Conservation (phyloP, 2,329 filamentous ascomycete species). For the Hymenoscyphus linearis region DNA sequence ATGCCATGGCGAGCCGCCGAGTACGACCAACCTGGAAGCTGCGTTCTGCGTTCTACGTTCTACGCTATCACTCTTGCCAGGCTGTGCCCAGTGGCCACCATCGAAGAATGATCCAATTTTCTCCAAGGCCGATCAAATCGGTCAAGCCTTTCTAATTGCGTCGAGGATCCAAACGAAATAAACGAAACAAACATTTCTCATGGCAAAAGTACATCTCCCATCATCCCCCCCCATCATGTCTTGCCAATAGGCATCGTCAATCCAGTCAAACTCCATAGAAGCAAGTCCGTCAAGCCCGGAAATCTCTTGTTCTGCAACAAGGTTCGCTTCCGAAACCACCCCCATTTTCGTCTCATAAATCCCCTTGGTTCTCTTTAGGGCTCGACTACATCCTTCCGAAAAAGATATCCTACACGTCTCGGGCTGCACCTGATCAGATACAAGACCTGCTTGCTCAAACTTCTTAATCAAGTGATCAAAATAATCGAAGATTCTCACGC, state of each 20-base stretch:
- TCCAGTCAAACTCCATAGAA: conserved; percentile 9
- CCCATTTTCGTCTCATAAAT: conserved; percentile 8
- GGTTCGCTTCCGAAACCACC: not conserved
- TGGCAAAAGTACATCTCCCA: conserved; percentile 1
- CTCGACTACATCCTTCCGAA: conserved; percentile 10
- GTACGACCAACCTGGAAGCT: not conserved
- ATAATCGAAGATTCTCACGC: conserved; percentile 28
- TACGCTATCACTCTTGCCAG: no score
- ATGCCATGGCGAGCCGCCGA: not conserved
- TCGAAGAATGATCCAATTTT: not conserved
- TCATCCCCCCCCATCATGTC: conserved; percentile 9
- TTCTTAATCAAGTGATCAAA: conserved; percentile 14
- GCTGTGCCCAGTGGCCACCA: no score
- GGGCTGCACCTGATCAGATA: conserved; percentile 14
- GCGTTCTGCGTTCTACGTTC: no score
- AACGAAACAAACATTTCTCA: not conserved
- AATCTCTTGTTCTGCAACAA: conserved; percentile 1
- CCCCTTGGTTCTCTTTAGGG: conserved; percentile 5
- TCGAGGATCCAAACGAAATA: not conserved
- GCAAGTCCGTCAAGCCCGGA: conserved; percentile 3
- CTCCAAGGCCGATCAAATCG: not conserved
- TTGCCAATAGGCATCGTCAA: conserved; percentile 15
- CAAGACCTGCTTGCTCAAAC: conserved; percentile 14
- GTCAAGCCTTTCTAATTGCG: not conserved
- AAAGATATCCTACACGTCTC: conserved; percentile 11